Evolutionary conservation across 768 basidiomycete genomes (phyloP).

Genomic region (Hygrophoropsis aurantiaca): DNA sequence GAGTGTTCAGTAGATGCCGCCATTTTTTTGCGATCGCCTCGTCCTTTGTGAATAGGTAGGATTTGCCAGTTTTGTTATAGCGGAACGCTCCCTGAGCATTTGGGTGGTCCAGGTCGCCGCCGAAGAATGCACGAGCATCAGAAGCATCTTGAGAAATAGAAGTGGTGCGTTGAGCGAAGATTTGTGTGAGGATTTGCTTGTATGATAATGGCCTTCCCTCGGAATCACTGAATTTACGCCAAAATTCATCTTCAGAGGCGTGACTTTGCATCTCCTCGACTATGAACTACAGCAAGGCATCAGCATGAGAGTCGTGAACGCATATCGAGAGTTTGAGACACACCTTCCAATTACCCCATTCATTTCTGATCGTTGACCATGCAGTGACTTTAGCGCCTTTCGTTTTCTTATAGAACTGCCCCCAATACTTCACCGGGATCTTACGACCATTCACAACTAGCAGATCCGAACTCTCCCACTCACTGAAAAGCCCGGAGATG

Average conservation of each 20-base stretch:
- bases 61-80: conserved; percentile 6
- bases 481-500: background rate
- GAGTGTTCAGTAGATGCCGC: too few species aligned
- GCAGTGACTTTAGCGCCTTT: background rate
- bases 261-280: conserved; percentile 7
- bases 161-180: background rate
- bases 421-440: background rate
- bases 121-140: conserved; percentile 10
- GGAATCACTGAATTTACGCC: conserved; percentile 9
- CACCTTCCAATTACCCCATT: background rate
- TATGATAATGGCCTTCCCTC: conserved; percentile 4
- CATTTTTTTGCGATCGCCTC: conserved; percentile 7
- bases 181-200: conserved; percentile 6
- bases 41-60: conserved; percentile 8
- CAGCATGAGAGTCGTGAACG: too few species aligned
- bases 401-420: background rate
- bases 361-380: background rate
- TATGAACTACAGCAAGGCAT: conserved; percentile 12
- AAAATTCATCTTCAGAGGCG: conserved; percentile 9
- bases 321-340: too few species aligned
- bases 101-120: conserved; percentile 5
- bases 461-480: background rate
- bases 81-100: conserved; percentile 6
- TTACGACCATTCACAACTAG: background rate
- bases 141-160: conserved; percentile 4